phyloP scores from a whole-genome alignment of 2,329 filamentous ascomycete species.

The Mariannaea elegans region DNA sequence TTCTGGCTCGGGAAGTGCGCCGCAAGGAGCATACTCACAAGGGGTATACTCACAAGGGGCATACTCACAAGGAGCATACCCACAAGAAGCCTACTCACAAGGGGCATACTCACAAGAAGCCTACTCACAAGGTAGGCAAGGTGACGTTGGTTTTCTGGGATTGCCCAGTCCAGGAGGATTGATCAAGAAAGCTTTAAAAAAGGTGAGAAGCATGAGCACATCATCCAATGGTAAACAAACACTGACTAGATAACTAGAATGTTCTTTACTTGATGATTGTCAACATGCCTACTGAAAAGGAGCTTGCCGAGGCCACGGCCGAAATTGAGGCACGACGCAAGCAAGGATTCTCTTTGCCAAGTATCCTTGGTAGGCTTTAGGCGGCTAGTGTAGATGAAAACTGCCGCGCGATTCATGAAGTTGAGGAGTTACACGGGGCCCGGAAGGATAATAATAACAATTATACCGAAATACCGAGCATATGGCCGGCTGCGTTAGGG shows the following conservation, averaged over 20 bases:
- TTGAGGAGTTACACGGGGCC: no score
- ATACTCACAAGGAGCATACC: no score
- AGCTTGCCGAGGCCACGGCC: slow-evolving; percentile 19
- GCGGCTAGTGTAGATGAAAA: neutral
- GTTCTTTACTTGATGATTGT: slow-evolving; percentile 29
- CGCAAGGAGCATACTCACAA: neutral
- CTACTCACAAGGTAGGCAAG: neutral
- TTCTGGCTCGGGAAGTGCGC: neutral
- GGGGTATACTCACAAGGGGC: no score
- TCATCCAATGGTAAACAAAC: no score
- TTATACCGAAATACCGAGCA: no score
- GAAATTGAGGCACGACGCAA: slow-evolving; percentile 14
- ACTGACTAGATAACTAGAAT: slow-evolving; percentile 14
- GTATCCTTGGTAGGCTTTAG: slow-evolving; percentile 2
- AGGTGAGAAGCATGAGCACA: neutral
- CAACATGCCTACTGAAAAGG: slow-evolving; percentile 27
- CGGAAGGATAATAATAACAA: no score
- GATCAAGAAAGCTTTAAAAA: slow-evolving; percentile 15
- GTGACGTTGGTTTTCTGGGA: neutral
- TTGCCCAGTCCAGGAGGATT: neutral
- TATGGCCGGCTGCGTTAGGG: no score
- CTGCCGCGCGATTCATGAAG: slow-evolving; percentile 14
- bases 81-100: no score
- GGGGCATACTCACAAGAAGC: no score
- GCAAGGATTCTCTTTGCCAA: slow-evolving; percentile 4